Evolutionary conservation across 495 filamentous ascomycete species (phyloP).

Genomic region (Tirmania nivea): DNA sequence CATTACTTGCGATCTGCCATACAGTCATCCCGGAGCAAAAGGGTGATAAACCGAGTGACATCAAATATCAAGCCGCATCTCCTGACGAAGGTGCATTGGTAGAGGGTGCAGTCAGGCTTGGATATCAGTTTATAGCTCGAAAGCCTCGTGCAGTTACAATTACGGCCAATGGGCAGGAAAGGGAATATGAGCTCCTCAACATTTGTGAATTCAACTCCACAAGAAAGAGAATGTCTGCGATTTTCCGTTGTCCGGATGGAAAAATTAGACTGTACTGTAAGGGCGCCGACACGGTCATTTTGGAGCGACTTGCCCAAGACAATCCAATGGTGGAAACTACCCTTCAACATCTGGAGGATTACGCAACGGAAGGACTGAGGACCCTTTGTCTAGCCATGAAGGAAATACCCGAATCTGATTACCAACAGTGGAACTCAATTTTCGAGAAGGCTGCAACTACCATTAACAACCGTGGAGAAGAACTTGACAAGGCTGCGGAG

Average conservation of each 20-base stretch:
- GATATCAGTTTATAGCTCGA: constrained; percentile 75
- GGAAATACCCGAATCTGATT: constrained; percentile 80
- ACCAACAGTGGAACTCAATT: constrained; percentile 65
- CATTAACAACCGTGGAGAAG: constrained; percentile 75
- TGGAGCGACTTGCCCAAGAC: constrained; percentile 55
- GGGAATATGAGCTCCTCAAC: constrained; percentile 77
- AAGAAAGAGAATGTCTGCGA: constrained; percentile 90
- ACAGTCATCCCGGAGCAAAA: constrained; percentile 87
- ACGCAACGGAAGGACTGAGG: constrained; percentile 85
- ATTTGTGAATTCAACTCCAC: constrained; percentile 99
- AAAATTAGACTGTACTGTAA: constrained; percentile 87
- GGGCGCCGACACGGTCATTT: constrained; percentile 91
- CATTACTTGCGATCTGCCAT: constrained; percentile 76
- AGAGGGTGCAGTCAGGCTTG: constrained; percentile 65
- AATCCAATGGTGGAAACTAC: constrained; percentile 77
- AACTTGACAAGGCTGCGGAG: constrained; percentile 93
- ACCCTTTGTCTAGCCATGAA: constrained; percentile 92
- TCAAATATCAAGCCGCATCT: constrained; percentile 96
- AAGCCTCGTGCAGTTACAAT: constrained; percentile 74
- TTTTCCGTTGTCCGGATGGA: constrained; percentile 90
- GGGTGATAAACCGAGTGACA: constrained; percentile 49
- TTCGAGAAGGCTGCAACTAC: constrained; percentile 82
- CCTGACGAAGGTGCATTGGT: constrained; percentile 95
- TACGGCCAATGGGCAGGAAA: constrained; percentile 42
- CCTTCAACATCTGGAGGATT: constrained; percentile 86